Base-by-base conservation (phyloP, 768 basidiomycete species). In the Daedalea quercina region DNA sequence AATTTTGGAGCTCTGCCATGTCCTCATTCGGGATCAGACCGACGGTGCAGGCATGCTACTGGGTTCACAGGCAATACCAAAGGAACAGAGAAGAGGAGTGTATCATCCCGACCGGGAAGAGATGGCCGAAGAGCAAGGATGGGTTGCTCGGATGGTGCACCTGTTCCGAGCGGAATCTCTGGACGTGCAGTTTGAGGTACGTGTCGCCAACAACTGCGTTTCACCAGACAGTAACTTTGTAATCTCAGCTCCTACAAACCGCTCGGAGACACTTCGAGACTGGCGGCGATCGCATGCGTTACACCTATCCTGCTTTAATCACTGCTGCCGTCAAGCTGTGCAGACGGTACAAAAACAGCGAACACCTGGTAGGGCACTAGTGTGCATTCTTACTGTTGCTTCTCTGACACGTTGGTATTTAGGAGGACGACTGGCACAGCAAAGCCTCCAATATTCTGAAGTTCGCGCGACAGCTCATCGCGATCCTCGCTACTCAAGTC, bases 141-240 rank as follows among this genome's bases (percentile, higher is more conserved):
- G 96, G 96, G 83, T 97, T 15, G 95, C 96, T 37, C 75, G 95
- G 57, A 97, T 98, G 91, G 89, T 98, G 2, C 96, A 99, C 73
- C 67, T 98, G 28, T 96, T 98, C 81, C 75, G 85, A 20, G 79
- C 90, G 0, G 92, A 96, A 47, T 87, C 90, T 24, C 67, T 97
- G 57, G 87, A 80, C 59, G 80, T 85, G 13, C 96, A 99, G 63
- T 95, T 93, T 58, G 87, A 94, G 78, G 94, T 90, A 54, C 24
- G 82, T 65, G 42, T 23, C 28, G 47, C 25, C 9, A 9, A 15
- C 35, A 19, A 1, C 11, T 28, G 35, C 40, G 24, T 11, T 31
- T 11, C 28, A 6, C 11, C 28, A 31, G 11, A 2, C 9, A 0
- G 11, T 26, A 19, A 25, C 33, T 23, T 9, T 34, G 25, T 41